Base-by-base conservation (phyloP, 148 eudicot genomes). In the Heliamphora exappendiculata region DNA sequence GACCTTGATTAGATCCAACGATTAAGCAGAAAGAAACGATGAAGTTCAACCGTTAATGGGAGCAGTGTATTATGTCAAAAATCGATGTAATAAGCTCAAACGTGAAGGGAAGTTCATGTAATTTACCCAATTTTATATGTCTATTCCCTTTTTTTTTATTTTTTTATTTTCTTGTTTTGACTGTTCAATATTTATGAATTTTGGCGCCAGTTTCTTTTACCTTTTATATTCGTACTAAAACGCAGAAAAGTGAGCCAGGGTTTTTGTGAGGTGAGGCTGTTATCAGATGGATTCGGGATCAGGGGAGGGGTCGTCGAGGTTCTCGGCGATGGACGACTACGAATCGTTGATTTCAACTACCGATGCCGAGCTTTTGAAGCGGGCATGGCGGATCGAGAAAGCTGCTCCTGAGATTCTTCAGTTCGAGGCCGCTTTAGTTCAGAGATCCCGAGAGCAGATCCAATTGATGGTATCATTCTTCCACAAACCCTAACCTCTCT, bases 381-480 rank as follows among this genome's bases (percentile, higher is more conserved):
- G 78, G 72, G 91, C 93, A 12, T 95, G 98, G 98, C 88, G 94
- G 65, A 93, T 86, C 66, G 96, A 95, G 82, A 95, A 95, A 70
- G 93, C 91, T 2, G 91, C 97, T 33, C 97, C 94, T 26, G 87
- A 91, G 80, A 89, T 95, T 31, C 94, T 91, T 53, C 81, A 83
- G 2, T 88, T 83, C 70, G 81, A 91, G 81, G 31, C 86, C 37
- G 58, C 81, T 76, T 80, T 95, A 58, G 84, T 95, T 65, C 91
- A 80, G 53, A 79, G 96, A 54, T 86, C 92, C 20, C 76, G 84
- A n/a, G 92, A 92, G 67, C 98, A 89, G 82, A 89, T 91, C 71
- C 96, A 91, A 73, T 89, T 88, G 41, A 82, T 92, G 97, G 97
- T 95, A 86, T 47, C 42, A 7, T 66, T 49, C 44, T 14, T 20